These are phyloP conservation scores for Paraphoma sp. DNA, from an alignment of 2,329 filamentous ascomycete genomes.

Conservation along the genomic window DNA sequence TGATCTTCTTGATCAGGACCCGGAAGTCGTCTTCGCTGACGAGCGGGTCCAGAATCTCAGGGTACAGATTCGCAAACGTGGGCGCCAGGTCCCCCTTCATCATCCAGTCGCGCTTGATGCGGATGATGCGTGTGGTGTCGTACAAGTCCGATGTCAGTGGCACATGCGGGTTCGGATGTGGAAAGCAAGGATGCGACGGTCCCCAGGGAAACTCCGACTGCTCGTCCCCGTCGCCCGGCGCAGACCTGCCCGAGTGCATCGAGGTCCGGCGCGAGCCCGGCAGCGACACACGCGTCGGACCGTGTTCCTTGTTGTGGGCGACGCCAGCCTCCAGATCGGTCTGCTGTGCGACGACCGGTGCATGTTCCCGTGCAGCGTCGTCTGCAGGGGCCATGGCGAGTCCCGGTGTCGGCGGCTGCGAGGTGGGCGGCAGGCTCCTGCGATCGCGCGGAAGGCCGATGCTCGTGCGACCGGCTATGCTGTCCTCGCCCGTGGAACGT, in stretches of 20 bases:
- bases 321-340: conserved; percentile 36
- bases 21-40: conserved; percentile 88
- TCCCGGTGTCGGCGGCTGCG: conserved; percentile 32
- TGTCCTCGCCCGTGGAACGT: conserved; percentile 51
- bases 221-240: conserved; percentile 57
- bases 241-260: conserved; percentile 30
- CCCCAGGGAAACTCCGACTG: conserved; percentile 80
- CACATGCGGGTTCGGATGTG: conserved; percentile 91
- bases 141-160: conserved; percentile 77
- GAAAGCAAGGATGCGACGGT: conserved; percentile 90
- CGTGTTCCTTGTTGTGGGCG: conserved; percentile 9
- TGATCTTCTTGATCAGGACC: conserved; percentile 79
- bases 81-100: conserved; percentile 87
- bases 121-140: conserved; percentile 82
- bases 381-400: conserved; percentile 29
- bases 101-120: conserved; percentile 91
- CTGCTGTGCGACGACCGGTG: conserved; percentile 17
- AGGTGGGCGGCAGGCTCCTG: conserved; percentile 31
- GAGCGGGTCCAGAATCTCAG: conserved; percentile 90
- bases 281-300: conserved; percentile 30
- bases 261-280: conserved; percentile 37
- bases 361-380: conserved; percentile 13
- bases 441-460: conserved; percentile 57
- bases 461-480: conserved; percentile 52
- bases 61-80: conserved; percentile 93